Percentiles rank a stretch among this genome's conserved stretches.
Evolutionary conservation across 1,284 basidiomycete genomes (phyloP).

Genomic region (Sporisorium graminicola): DNA sequence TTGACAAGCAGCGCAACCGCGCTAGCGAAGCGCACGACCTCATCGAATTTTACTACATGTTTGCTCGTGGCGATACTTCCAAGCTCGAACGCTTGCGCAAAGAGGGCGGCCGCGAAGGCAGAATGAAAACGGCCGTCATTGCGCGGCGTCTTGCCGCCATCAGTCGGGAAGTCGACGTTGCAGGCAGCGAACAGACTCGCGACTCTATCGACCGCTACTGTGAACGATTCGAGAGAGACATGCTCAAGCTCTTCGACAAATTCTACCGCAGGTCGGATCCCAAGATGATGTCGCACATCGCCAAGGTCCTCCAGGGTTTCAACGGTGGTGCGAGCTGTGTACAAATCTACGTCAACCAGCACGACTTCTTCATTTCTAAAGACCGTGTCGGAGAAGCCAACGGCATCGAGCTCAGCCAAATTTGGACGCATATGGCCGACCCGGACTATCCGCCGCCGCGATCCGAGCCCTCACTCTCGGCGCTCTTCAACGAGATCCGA

Average conservation of each 20-base stretch:
- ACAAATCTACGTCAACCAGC: slow-evolving; percentile 99
- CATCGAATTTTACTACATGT: slow-evolving; percentile 94
- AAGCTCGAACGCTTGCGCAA: slow-evolving; percentile 85
- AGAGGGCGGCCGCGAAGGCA: slow-evolving; percentile 79
- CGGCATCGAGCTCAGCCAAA: slow-evolving; percentile 74
- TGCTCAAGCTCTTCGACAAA: slow-evolving; percentile 91
- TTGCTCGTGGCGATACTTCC: slow-evolving; percentile 85
- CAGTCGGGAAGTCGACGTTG: slow-evolving; percentile 84
- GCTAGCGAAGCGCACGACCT: slow-evolving; percentile 94
- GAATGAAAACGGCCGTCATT: slow-evolving; percentile 88
- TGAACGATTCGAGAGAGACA: slow-evolving; percentile 98
- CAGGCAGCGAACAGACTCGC: slow-evolving; percentile 63
- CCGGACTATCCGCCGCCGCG: slow-evolving; percentile 84
- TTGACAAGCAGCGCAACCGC: slow-evolving; percentile 90
- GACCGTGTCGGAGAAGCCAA: slow-evolving; percentile 79
- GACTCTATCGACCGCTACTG: slow-evolving; percentile 88
- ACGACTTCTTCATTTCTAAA: slow-evolving; percentile 76
- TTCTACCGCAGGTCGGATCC: slow-evolving; percentile 93
- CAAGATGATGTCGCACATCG: slow-evolving; percentile 99
- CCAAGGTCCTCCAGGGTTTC: slow-evolving; percentile 95
- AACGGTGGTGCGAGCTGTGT: slow-evolving; percentile 97
- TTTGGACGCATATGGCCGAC: slow-evolving; percentile 78
- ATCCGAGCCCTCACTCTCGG: slow-evolving; percentile 81
- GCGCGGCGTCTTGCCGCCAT: slow-evolving; percentile 88
- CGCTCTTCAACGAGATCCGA: slow-evolving; percentile 88